A percentile compares a stretch with the other conserved stretches of the same genome.
Conservation (phyloP, 108 stramenopile species). For the Bacterosira constricta region DNA sequence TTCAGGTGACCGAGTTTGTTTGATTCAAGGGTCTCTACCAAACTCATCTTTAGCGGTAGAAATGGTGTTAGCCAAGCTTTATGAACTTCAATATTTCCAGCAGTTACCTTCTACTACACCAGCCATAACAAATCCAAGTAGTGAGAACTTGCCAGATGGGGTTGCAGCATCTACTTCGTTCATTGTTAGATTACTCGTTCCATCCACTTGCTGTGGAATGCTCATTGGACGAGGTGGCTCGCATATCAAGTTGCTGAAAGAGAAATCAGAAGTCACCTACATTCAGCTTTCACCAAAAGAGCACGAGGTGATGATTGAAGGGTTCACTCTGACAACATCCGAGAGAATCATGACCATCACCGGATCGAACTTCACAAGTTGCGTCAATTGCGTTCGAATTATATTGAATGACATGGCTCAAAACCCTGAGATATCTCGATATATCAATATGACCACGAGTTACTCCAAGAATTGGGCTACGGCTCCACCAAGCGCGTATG, state of each 20-base stretch:
- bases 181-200: constrained; percentile 76
- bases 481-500: constrained; percentile 1
- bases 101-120: constrained; percentile 26
- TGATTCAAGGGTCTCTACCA: constrained; percentile 71
- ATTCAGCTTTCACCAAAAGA: constrained; percentile 79
- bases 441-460: constrained; percentile 82
- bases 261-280: constrained; percentile 63
- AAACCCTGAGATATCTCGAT: constrained; percentile 75
- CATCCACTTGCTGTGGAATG: constrained; percentile 79
- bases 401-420: constrained; percentile 68
- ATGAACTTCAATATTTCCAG: constrained; percentile 52
- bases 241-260: constrained; percentile 79
- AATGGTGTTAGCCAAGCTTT: constrained; percentile 61
- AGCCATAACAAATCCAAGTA: background rate
- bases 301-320: constrained; percentile 17
- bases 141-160: constrained; percentile 15
- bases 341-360: constrained; percentile 80
- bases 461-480: constrained; percentile 54
- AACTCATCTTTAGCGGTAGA: constrained; percentile 65
- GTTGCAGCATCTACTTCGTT: constrained; percentile 39
- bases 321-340: constrained; percentile 33
- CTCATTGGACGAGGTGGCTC: constrained; percentile 80
- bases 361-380: constrained; percentile 57
- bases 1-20: constrained; percentile 78
- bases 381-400: constrained; percentile 49